phyloP scores from a whole-genome alignment of 2,329 filamentous ascomycete genomes.

The Fusarium brachygibbosum region DNA sequence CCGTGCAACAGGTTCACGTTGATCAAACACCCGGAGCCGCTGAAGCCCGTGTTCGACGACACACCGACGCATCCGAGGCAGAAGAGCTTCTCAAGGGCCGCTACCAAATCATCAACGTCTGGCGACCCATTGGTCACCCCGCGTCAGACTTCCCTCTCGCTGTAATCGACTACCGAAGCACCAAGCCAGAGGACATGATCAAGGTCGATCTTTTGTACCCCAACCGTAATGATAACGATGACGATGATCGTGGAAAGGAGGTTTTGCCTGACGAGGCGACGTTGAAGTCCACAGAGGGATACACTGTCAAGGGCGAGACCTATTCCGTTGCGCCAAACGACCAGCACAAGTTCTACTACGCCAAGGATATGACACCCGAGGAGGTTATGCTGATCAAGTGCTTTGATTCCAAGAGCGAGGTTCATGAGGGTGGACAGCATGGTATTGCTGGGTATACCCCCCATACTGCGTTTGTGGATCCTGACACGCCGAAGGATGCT shows the following conservation, averaged over 20 bases:
- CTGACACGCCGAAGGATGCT: slow-evolving; percentile 38
- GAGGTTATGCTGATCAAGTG: slow-evolving; percentile 50
- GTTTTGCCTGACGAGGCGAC: slow-evolving; percentile 34
- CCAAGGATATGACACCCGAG: slow-evolving; percentile 48
- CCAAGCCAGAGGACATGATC: slow-evolving; percentile 44
- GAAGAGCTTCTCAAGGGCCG: slow-evolving; percentile 55
- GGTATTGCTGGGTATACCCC: slow-evolving; percentile 44
- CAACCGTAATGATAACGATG: slow-evolving; percentile 33
- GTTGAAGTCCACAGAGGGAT: slow-evolving; percentile 36
- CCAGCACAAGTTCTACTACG: slow-evolving; percentile 45
- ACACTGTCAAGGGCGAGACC: slow-evolving; percentile 43
- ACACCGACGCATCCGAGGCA: slow-evolving; percentile 62
- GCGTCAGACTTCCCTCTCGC: slow-evolving; percentile 45
- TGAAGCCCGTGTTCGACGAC: slow-evolving; percentile 71
- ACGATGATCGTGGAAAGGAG: slow-evolving; percentile 48
- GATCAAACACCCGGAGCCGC: slow-evolving; percentile 77
- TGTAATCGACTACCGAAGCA: slow-evolving; percentile 45
- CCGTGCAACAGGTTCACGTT: slow-evolving; percentile 78
- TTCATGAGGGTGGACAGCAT: slow-evolving; percentile 35
- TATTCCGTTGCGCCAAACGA: slow-evolving; percentile 42
- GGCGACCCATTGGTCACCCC: slow-evolving; percentile 51
- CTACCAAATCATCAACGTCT: slow-evolving; percentile 68
- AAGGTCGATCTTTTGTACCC: slow-evolving; percentile 46
- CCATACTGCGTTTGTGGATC: slow-evolving; percentile 47
- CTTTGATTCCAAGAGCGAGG: slow-evolving; percentile 47